These are phyloP conservation scores for Mucor piriformis DNA, from an alignment of 371 early-diverging fungal species.

Conservation along the genomic window DNA sequence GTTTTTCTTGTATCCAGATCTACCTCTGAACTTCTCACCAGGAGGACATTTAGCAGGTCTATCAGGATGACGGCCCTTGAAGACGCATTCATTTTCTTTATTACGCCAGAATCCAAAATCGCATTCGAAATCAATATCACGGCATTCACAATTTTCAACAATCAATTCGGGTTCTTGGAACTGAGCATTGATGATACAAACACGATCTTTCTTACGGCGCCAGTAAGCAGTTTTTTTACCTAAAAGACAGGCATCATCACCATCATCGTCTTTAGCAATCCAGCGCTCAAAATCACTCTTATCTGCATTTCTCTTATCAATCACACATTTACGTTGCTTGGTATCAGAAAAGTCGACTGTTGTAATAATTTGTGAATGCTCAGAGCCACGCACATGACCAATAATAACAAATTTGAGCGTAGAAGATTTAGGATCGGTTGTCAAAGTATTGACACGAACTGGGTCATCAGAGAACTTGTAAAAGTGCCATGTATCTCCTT, in stretches of 20 bases:
- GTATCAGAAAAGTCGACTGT: conserved; percentile 50
- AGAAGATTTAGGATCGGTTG: conserved; percentile 61
- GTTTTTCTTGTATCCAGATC: conserved; percentile 74
- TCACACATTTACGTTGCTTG: conserved; percentile 48
- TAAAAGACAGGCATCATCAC: conserved; percentile 48
- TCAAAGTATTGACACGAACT: conserved; percentile 55
- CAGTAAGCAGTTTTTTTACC: conserved; percentile 63
- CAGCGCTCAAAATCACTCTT: conserved; percentile 81
- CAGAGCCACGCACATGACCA: conserved; percentile 37
- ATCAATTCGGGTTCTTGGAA: conserved; percentile 61
- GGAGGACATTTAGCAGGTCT: conserved; percentile 63
- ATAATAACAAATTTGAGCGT: conserved; percentile 62
- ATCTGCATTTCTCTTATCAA: conserved; percentile 53
- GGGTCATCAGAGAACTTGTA: conserved; percentile 49
- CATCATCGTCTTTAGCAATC: conserved; percentile 66
- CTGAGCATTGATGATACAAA: conserved; percentile 72
- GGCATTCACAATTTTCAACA: conserved; percentile 66
- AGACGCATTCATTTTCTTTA: conserved; percentile 61
- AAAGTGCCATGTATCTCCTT: conserved; percentile 69
- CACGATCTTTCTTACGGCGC: conserved; percentile 78
- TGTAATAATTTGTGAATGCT: conserved; percentile 37
- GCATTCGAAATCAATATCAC: conserved; percentile 77
- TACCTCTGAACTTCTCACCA: conserved; percentile 58
- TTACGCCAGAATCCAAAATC: conserved; percentile 80
- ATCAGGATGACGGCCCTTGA: conserved; percentile 70